Evolutionary conservation across 768 basidiomycete species (phyloP).

Genomic region (Sistotremastrum niveocremeum): DNA sequence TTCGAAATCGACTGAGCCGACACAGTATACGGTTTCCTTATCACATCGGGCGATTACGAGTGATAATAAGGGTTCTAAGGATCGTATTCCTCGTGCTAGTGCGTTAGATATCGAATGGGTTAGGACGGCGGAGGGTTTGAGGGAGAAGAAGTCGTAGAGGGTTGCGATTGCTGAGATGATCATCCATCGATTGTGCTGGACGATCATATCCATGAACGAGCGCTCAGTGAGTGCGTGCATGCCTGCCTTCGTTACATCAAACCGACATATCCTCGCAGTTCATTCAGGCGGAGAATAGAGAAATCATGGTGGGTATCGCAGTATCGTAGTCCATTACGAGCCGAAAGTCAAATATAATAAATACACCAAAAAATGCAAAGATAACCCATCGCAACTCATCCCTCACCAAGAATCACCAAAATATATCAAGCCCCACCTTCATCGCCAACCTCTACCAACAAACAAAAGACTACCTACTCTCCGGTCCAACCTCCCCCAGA

Average conservation of each 20-base stretch:
- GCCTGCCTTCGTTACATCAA: too few relatives aligned
- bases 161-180: too few relatives aligned
- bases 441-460: background rate
- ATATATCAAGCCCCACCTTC: background rate
- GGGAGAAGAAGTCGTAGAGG: too few relatives aligned
- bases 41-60: background rate
- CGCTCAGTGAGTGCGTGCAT: too few relatives aligned
- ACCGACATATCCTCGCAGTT: too few relatives aligned
- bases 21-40: conserved; percentile 15
- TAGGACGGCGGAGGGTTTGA: conserved; percentile 13
- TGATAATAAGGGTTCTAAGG: conserved; percentile 1
- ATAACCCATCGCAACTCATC: background rate
- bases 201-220: too few relatives aligned
- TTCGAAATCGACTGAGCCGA: background rate
- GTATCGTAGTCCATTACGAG: conserved; percentile 14
- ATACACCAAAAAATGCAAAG: background rate
- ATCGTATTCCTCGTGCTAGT: conserved; percentile 13
- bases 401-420: background rate
- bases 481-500: conserved; percentile 21
- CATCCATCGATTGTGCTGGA: too few relatives aligned
- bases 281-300: too few relatives aligned
- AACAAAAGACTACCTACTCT: background rate
- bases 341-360: conserved; percentile 1
- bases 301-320: too few relatives aligned
- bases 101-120: conserved; percentile 25